Base-by-base conservation (phyloP, 1,139 yeast genomes). In the Geotrichum cucujoidarum region DNA sequence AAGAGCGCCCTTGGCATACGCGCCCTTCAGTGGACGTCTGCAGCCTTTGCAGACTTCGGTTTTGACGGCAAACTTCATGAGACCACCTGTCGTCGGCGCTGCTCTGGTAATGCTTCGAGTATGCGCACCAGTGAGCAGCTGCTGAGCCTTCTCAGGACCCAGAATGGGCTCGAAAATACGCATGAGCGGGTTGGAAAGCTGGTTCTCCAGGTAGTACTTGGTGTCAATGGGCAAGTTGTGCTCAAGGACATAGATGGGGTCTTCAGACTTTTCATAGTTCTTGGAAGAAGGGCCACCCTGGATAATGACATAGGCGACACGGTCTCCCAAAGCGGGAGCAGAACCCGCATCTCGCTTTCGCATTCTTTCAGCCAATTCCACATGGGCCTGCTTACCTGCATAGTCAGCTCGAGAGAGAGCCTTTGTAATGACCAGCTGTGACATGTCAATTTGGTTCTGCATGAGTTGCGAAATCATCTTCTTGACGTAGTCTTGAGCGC, bases 381-480 rank as follows among this genome's bases (percentile, higher is more conserved):
- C 95, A 64, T 94, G 99, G 0, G 98, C 97, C 65, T 94, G 98
- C 55, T 92, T 94, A 29, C 92, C 95, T 2, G 95, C 85, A 64
- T 94, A 94, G 59, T 92, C 97, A 43, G 86, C 83, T 54, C 86
- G 76, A 10, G 97, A 84, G 46, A 92, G 75, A 3, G 95, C 95
- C 62, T 94, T 94, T 2, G 97, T 87, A 55, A 94, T 94, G 50
- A 94, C 97, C 59, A 94, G 72, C 62, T 88, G 95, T 1, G 97
- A 89, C 66, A 94, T 75, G 70, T 94, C 99, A 38, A 94, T 81
- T 62, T 92, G 76, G 66, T 92, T 92, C 61, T 90, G 97, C 52
- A 94, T 70, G 53, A 94, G 73, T 61, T 92, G 95, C 0, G 95
- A 90, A 63, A 94, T 92, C 1, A 95, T 84, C 55, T 80, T 81